A percentile compares a stretch with the other conserved stretches of the same genome.
Evolutionary conservation across 2,329 filamentous ascomycete species (phyloP).

Genomic region (Aspergillus arachidicola): DNA sequence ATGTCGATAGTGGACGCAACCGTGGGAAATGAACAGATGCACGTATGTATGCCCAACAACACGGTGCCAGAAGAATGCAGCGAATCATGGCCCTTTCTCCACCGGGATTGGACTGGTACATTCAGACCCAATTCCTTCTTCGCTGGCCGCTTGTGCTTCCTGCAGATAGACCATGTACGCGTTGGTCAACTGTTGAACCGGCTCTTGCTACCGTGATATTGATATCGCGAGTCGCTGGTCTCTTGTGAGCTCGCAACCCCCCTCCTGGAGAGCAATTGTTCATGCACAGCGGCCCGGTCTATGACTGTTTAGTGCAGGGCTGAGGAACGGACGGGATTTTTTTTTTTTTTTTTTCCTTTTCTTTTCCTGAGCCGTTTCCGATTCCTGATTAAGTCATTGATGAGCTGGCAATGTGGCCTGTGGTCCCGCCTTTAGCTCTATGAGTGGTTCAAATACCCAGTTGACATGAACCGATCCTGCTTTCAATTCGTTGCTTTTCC

Average conservation of each 20-base stretch:
- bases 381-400: slow-evolving; percentile 25
- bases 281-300: slow-evolving; percentile 35
- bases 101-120: slow-evolving; percentile 17
- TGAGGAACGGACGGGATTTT: slow-evolving; percentile 9
- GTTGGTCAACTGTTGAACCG: slow-evolving; percentile 4
- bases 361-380: background rate
- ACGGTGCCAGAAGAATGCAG: slow-evolving; percentile 33
- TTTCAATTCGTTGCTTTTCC: slow-evolving; percentile 28
- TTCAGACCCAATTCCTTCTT: slow-evolving; percentile 21
- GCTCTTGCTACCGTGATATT: slow-evolving; percentile 4
- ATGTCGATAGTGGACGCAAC: slow-evolving; percentile 7
- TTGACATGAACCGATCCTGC: slow-evolving; percentile 17
- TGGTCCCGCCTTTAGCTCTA: slow-evolving; percentile 26
- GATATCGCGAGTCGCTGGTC: slow-evolving; percentile 13
- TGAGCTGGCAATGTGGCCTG: slow-evolving; percentile 33
- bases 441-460: slow-evolving; percentile 20
- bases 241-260: slow-evolving; percentile 16
- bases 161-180: slow-evolving; percentile 20
- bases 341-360: slow-evolving; percentile 1
- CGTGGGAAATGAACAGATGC: slow-evolving; percentile 26
- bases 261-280: slow-evolving; percentile 21
- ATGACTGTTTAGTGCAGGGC: slow-evolving; percentile 22
- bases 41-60: slow-evolving; percentile 50
- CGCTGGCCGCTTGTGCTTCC: slow-evolving; percentile 28
- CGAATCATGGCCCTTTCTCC: slow-evolving; percentile 32